Conservation (phyloP, 305 asterid species). For the Nicotiana rustica region DNA sequence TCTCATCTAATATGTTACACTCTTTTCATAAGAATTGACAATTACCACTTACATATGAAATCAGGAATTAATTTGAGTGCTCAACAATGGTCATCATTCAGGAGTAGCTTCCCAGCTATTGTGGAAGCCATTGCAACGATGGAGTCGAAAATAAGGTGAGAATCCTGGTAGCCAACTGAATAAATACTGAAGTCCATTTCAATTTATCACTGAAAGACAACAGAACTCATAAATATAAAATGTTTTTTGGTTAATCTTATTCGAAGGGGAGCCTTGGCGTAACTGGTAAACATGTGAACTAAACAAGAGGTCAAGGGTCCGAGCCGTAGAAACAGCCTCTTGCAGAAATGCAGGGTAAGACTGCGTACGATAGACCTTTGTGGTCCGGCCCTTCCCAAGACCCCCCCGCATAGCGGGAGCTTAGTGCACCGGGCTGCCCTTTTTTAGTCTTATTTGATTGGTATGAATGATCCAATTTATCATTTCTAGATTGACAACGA, state of each 20-base stretch:
- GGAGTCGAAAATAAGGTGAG: slow-evolving; percentile 61
- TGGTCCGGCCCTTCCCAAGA: too few relatives aligned
- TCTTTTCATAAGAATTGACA: neutral
- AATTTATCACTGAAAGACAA: slow-evolving; percentile 3
- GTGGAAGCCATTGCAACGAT: slow-evolving; percentile 61
- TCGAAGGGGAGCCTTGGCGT: too few relatives aligned
- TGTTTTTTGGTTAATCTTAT: neutral
- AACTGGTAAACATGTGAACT: too few relatives aligned
- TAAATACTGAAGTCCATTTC: neutral
- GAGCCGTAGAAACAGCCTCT: too few relatives aligned
- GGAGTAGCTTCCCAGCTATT: slow-evolving; percentile 58
- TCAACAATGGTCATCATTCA: slow-evolving; percentile 65
- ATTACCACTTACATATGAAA: slow-evolving; percentile 36
- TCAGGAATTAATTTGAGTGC: slow-evolving; percentile 64
- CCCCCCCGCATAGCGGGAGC: too few relatives aligned
- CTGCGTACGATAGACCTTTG: too few relatives aligned
- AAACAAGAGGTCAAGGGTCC: too few relatives aligned
- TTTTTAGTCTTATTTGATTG: neutral
- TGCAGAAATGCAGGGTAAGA: too few relatives aligned
- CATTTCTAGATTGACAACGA: slow-evolving; percentile 45
- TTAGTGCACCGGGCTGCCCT: too few relatives aligned
- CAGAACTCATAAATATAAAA: too few relatives aligned
- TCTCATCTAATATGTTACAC: neutral
- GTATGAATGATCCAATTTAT: slow-evolving; percentile 28
- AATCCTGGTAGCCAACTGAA: slow-evolving; percentile 23